Evolutionary conservation across 2,329 filamentous ascomycete species (phyloP).

Genomic region (Colletotrichum cordylinicola): DNA sequence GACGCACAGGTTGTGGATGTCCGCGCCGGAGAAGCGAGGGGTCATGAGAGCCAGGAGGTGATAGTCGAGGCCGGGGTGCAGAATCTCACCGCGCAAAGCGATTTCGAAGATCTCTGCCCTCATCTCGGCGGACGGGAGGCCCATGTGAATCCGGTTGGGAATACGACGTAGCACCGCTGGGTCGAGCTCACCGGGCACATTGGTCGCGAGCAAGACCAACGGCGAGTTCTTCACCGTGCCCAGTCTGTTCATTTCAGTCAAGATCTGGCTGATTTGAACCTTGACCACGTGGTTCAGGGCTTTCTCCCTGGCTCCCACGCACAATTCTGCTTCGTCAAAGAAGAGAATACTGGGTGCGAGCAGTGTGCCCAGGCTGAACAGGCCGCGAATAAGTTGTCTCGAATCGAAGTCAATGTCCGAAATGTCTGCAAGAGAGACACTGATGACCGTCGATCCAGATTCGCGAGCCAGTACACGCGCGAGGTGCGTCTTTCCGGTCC

Average conservation of each 20-base stretch:
- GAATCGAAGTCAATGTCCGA: constrained; percentile 19
- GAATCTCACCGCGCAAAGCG: background rate
- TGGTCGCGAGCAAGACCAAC: background rate
- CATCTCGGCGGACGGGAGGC: background rate
- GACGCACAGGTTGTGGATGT: background rate
- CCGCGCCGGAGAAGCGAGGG: background rate
- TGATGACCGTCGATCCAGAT: constrained; percentile 26
- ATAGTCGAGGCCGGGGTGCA: background rate
- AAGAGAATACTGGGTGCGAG: constrained; percentile 33
- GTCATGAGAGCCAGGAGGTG: background rate
- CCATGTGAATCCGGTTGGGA: background rate
- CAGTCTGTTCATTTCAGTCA: background rate
- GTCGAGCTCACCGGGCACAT: background rate
- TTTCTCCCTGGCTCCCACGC: constrained; percentile 1
- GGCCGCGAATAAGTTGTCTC: constrained; percentile 27
- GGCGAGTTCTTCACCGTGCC: background rate
- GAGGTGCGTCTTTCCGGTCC: constrained; percentile 33
- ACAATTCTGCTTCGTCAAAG: constrained; percentile 29
- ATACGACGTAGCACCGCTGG: background rate
- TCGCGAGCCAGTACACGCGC: constrained; percentile 27
- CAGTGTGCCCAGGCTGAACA: constrained; percentile 29
- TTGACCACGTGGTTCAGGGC: background rate
- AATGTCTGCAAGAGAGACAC: constrained; percentile 20
- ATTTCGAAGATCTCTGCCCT: background rate
- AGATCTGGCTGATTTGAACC: background rate